These are phyloP conservation scores for Salvia sclarea DNA, from an alignment of 305 asterid species.

Conservation along the genomic window DNA sequence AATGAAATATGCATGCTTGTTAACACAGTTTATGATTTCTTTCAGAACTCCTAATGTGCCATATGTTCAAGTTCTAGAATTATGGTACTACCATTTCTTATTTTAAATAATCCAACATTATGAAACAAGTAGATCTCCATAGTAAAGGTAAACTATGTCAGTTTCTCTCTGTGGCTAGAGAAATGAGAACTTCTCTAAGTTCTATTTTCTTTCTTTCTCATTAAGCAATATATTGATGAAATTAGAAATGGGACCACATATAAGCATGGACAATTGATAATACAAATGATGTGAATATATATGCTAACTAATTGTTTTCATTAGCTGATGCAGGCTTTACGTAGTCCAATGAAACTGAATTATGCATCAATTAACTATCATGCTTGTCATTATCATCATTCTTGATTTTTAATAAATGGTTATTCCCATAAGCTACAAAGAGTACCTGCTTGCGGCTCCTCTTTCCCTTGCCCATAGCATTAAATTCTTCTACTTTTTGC, in stretches of 20 bases:
- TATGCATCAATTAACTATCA: constrained; percentile 10
- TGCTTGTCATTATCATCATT: constrained; percentile 12
- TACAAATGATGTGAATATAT: background rate
- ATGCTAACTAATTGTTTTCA: background rate
- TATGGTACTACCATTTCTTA: background rate
- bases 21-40: background rate
- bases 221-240: background rate
- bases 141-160: background rate
- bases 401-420: constrained; percentile 3
- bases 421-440: constrained; percentile 22
- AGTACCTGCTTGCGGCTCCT: constrained; percentile 91
- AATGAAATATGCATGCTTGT: background rate
- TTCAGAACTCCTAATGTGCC: background rate
- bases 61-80: constrained; percentile 3
- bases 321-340: background rate
- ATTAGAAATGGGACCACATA: background rate
- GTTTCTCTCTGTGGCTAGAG: background rate
- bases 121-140: background rate
- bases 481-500: constrained; percentile 82
- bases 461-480: constrained; percentile 95
- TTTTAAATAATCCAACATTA: background rate
- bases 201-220: background rate
- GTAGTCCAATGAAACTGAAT: constrained; percentile 3
- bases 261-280: background rate
- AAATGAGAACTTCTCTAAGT: background rate